phyloP scores from a whole-genome alignment of 306 rosid genomes.

The Malus domestica region DNA sequence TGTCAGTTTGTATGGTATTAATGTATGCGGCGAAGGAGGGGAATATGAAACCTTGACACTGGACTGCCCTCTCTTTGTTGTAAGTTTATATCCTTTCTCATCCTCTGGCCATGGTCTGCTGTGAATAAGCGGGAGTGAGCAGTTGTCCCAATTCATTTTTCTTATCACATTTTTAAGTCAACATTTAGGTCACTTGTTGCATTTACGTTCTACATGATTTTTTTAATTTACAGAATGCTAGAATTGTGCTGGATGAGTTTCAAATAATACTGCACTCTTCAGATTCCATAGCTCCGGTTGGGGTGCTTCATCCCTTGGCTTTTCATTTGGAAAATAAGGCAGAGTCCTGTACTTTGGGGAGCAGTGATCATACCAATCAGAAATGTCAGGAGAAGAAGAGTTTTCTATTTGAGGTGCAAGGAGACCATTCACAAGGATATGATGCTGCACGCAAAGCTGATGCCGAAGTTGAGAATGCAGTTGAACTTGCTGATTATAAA shows the following conservation, averaged over 20 bases:
- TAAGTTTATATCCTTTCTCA: conserved; percentile 31
- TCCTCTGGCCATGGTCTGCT: background rate
- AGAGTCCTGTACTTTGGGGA: conserved; percentile 21
- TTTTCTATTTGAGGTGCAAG: conserved; percentile 56
- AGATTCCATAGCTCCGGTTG: conserved; percentile 86
- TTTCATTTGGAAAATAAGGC: conserved; percentile 83
- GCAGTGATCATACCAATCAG: conserved; percentile 28
- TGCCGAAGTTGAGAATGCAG: conserved; percentile 23
- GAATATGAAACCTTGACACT: conserved; percentile 94
- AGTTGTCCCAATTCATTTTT: background rate
- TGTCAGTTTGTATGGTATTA: conserved; percentile 76
- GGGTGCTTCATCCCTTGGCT: conserved; percentile 74
- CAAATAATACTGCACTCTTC: conserved; percentile 81
- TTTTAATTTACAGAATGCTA: conserved; percentile 53
- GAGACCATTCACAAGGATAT: conserved; percentile 36
- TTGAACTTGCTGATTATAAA: conserved; percentile 36
- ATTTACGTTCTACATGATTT: background rate
- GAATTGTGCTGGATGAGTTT: conserved; percentile 70
- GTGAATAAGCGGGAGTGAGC: background rate
- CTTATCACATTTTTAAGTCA: conserved; percentile 6
- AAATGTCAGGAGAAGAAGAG: conserved; percentile 32
- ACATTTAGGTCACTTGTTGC: background rate
- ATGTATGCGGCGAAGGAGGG: conserved; percentile 97
- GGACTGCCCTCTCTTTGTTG: conserved; percentile 87
- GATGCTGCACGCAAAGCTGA: conserved; percentile 34